phyloP scores from a whole-genome alignment of 148 eudicot genomes.

The Cornus florida region DNA sequence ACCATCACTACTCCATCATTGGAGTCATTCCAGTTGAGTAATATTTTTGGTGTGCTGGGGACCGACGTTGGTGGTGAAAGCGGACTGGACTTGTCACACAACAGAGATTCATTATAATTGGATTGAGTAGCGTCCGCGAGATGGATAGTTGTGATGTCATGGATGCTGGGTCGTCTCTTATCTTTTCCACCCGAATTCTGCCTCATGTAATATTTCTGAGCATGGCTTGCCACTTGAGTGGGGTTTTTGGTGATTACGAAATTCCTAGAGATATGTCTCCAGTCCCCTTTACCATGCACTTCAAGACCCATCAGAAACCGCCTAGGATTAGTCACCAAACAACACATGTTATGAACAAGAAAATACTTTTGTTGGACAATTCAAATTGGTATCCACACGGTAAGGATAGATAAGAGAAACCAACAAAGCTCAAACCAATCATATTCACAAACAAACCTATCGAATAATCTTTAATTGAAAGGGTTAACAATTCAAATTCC shows the following conservation, averaged over 20 bases:
- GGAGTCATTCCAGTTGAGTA: slow-evolving; percentile 39
- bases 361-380: background rate
- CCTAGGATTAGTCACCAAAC: slow-evolving; percentile 35
- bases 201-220: slow-evolving; percentile 89
- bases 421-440: background rate
- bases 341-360: background rate
- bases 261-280: slow-evolving; percentile 87
- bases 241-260: slow-evolving; percentile 81
- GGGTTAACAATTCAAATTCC: background rate
- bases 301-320: slow-evolving; percentile 81
- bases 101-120: slow-evolving; percentile 5
- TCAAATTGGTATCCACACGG: background rate
- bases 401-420: background rate
- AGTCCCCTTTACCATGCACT: slow-evolving; percentile 91
- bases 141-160: slow-evolving; percentile 82
- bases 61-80: slow-evolving; percentile 24
- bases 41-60: slow-evolving; percentile 34
- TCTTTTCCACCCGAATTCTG: slow-evolving; percentile 73
- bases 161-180: slow-evolving; percentile 88
- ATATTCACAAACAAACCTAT: background rate
- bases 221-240: slow-evolving; percentile 98
- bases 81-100: slow-evolving; percentile 22
- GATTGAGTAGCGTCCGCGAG: slow-evolving; percentile 15
- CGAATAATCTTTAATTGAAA: background rate
- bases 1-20: slow-evolving; percentile 41